Evolutionary conservation across 352 stramenopile genomes (phyloP).

Genomic region (Phytopythium sindhum): DNA sequence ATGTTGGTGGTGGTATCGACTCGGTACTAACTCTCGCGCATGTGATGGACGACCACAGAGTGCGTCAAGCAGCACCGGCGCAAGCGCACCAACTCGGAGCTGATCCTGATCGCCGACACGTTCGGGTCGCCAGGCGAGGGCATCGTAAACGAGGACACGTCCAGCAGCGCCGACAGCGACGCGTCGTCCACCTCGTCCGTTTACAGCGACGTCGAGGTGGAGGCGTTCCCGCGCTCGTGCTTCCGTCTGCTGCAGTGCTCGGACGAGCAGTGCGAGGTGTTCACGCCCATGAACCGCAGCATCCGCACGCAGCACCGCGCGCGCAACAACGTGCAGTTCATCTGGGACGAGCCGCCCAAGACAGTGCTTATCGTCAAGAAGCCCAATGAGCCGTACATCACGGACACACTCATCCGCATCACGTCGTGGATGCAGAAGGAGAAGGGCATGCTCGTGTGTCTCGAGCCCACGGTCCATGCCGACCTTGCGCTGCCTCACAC

Average conservation of each 20-base stretch:
- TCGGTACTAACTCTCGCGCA: background rate
- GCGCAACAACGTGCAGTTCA: conserved; percentile 87
- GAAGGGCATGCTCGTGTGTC: conserved; percentile 63
- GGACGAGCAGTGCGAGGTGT: conserved; percentile 86
- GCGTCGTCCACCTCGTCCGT: conserved; percentile 33
- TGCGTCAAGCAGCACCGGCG: conserved; percentile 51
- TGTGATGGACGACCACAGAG: conserved; percentile 15
- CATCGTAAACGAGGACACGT: conserved; percentile 69
- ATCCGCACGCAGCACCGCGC: conserved; percentile 83
- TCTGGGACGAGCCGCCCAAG: conserved; percentile 84
- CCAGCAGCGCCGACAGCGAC: conserved; percentile 41
- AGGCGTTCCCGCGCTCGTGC: conserved; percentile 41
- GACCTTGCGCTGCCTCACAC: conserved; percentile 53
- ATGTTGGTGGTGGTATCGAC: background rate
- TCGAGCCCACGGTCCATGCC: conserved; percentile 74
- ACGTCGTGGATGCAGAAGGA: conserved; percentile 72
- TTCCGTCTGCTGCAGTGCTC: conserved; percentile 85
- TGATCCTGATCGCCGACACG: conserved; percentile 79
- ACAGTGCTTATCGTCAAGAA: conserved; percentile 89
- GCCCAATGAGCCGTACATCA: conserved; percentile 76
- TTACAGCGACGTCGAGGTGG: conserved; percentile 37
- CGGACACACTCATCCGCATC: conserved; percentile 62
- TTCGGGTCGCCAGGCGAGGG: conserved; percentile 65
- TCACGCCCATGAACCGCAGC: conserved; percentile 82
- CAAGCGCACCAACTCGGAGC: conserved; percentile 80